Evolutionary conservation across 73 alveolate genomes (phyloP).

Genomic region (Paramecium bursaria): DNA sequence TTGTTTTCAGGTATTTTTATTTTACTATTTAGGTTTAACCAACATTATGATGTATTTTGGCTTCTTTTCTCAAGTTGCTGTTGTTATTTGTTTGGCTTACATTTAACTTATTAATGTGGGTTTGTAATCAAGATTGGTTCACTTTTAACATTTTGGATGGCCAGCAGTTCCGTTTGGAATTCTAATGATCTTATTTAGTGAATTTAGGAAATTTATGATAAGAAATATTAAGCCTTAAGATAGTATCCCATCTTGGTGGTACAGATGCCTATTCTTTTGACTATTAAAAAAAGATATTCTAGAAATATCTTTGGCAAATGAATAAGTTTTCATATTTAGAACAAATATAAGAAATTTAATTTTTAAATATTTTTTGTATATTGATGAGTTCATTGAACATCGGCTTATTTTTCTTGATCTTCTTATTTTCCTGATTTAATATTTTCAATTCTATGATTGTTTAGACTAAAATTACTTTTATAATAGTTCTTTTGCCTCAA

Average conservation of each 20-base stretch:
- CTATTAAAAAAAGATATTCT: no score
- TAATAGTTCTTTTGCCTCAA: no score
- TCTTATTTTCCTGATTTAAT: no score
- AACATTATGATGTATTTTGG: constrained; percentile 37
- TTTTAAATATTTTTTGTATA: no score
- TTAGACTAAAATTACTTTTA: no score
- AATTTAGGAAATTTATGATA: constrained; percentile 20
- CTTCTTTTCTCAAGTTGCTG: constrained; percentile 13
- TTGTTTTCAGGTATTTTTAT: neutral
- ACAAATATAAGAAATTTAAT: no score
- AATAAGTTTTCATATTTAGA: no score
- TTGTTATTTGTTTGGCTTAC: constrained; percentile 11
- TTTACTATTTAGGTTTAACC: neutral
- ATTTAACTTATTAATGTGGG: neutral
- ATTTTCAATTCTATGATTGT: no score
- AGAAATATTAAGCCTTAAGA: constrained; percentile 1
- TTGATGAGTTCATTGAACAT: no score
- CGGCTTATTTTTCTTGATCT: no score
- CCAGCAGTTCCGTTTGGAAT: constrained; percentile 35
- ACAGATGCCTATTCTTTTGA: no score
- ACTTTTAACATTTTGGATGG: constrained; percentile 4
- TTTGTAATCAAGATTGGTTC: neutral
- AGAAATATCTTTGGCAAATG: no score
- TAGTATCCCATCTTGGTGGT: constrained; percentile 41
- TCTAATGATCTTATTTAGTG: constrained; percentile 16